Conservation (phyloP, 1,139 yeast genomes). For the Geotrichum restrictum region DNA sequence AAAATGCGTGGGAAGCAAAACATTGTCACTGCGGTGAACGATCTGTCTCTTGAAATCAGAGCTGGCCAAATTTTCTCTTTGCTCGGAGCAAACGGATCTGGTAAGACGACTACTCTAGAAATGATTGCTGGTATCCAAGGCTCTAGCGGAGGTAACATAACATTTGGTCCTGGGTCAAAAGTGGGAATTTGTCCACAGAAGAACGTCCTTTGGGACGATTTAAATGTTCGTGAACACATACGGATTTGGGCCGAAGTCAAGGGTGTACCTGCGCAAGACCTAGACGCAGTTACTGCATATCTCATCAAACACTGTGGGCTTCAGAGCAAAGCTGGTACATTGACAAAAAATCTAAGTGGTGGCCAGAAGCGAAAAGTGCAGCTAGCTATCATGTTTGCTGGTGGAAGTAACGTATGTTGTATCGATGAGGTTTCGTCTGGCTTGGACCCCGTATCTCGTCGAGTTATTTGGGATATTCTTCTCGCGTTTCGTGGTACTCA, state of each 20-base stretch:
- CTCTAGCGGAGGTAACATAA: constrained; percentile 32
- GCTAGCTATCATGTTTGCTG: constrained; percentile 51
- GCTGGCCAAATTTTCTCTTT: constrained; percentile 38
- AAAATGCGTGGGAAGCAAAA: constrained; percentile 18
- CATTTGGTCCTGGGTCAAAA: constrained; percentile 31
- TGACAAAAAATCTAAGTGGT: constrained; percentile 55
- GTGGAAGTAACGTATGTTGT: constrained; percentile 39
- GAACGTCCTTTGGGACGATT: constrained; percentile 39
- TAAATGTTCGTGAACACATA: constrained; percentile 38
- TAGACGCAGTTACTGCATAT: constrained; percentile 22
- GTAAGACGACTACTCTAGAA: constrained; percentile 41
- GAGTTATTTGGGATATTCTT: constrained; percentile 40
- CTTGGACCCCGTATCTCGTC: constrained; percentile 39
- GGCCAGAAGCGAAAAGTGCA: constrained; percentile 92
- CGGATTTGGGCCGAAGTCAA: constrained; percentile 37
- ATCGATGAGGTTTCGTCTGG: constrained; percentile 43
- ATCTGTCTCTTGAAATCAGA: constrained; percentile 30
- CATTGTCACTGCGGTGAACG: constrained; percentile 35
- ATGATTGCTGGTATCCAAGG: constrained; percentile 39
- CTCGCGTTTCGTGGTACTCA: constrained; percentile 34
- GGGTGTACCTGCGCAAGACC: constrained; percentile 26
- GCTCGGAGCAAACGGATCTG: constrained; percentile 42
- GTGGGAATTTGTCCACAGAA: constrained; percentile 42
- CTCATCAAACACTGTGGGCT: constrained; percentile 37
- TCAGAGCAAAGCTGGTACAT: constrained; percentile 26